Evolutionary conservation across 1,284 basidiomycete species (phyloP), one percentile per base, ranked within the genome.

Genomic region (Moesziomyces sp.): DNA sequence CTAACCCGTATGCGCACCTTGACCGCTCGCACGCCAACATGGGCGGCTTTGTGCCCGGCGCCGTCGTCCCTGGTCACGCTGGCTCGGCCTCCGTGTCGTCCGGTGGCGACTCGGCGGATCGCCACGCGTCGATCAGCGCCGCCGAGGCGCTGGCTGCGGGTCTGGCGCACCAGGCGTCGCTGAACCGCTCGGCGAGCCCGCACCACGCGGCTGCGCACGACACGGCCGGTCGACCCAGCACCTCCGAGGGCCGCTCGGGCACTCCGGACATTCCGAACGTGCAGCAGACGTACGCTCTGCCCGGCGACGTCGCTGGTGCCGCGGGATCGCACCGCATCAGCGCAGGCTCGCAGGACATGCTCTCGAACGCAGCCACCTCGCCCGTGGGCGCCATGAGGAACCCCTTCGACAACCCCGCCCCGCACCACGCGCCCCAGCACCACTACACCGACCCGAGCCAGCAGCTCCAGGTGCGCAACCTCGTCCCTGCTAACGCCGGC

Each of bases 1-100:
- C 65, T 55, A 81, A 80, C 66, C 79, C 79, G 5, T 81, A 81
- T 35, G 78, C 78, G 26, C 78, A 81, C 46, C 63, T 81, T 13
- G 78, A 81, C 52, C 76, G 79, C 14, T 51, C 52, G n/a, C 69
- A 70, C 35, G 50, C 46, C 18, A 46, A 24, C 47, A 51, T 47
- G 42, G 57, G 49, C 10, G 55, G 46, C 34, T 63, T 63, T 35
- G 38, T 48, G 13, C 67, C 65, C 19, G 57, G 60, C 18, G 11
- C 47, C 10, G 38, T 58, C 19, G 28, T 55, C 28, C 34, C 34
- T 21, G 30, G 43, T 13, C 57, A 58, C 30, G 49, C 62, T n/a
- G 58, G 58, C 19, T 72, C 72, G 0, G 68, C 53, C 24, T 67
- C 62, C 0, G 55, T 62, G 10, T 64, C 58, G 6, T 64, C 59